These are phyloP conservation scores for Psilocybe cubensis DNA, from an alignment of 768 basidiomycete species.

Conservation along the genomic window DNA sequence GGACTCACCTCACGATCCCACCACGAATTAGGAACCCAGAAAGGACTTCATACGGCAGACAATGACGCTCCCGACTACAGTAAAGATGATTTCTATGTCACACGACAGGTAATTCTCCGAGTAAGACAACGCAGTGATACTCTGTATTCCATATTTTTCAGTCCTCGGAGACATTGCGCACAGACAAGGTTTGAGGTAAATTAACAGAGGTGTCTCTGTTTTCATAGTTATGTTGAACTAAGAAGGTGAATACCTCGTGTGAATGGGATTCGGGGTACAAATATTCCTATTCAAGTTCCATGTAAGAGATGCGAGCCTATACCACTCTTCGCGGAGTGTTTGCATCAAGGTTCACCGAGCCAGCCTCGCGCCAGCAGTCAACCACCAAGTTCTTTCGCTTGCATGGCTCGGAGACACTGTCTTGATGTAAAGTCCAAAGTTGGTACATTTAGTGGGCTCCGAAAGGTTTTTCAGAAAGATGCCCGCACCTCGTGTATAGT, in stretches of 20 bases:
- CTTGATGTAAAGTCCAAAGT: conserved; percentile 52
- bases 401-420: conserved; percentile 52
- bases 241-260: neutral
- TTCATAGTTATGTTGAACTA: neutral
- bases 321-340: neutral
- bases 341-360: neutral
- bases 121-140: conserved; percentile 15
- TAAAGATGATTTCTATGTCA: too few species aligned
- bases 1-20: too few species aligned
- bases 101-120: conserved; percentile 45
- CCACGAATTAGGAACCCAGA: too few species aligned
- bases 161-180: neutral
- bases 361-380: conserved; percentile 71
- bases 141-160: neutral
- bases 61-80: too few species aligned
- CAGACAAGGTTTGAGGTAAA: neutral
- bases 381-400: conserved; percentile 62
- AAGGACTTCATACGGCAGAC: too few species aligned
- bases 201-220: neutral
- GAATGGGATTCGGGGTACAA: neutral
- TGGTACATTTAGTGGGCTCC: conserved; percentile 1
- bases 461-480: neutral
- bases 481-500: conserved; percentile 24
- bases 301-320: neutral
- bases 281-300: neutral